Evolutionary conservation across 495 filamentous ascomycete genomes (phyloP), one percentile per base, ranked within the genome.

Genomic region (Talaromyces proteolyticus): DNA sequence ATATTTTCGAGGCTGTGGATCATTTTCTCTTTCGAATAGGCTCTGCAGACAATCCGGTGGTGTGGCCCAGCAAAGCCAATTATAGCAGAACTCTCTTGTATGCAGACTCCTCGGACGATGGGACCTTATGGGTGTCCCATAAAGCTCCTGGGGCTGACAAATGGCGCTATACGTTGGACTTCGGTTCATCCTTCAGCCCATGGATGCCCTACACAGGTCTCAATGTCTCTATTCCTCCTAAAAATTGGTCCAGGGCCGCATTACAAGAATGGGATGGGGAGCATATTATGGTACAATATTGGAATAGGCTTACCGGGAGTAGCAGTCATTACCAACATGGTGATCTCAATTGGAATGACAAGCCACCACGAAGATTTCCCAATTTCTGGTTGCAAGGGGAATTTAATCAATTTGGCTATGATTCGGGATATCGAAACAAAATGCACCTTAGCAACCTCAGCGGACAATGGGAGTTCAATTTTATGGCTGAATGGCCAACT

Each of bases 341-440:
- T 25, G 82, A 85, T 58, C 58, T 75, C 44, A 58, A 44, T 14
- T 69, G 68, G 51, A 52, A 65, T 20, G 51, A 54, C 16, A 41
- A 57, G 7, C 36, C 45, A 3, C 59, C 65, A 0, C 73, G 83
- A 18, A 69, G 74, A 19, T 80, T 77, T 53, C 83, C 83, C 4
- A 76, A 85, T 59, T 54, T 85, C 47, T 85, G 69, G 66, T 57
- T 77, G 17, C 72, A 85, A 42, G 83, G 83, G 5, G 63, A 72
- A 1, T 85, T 73, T 62, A 86, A 87, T 59, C 65, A 77, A 47
- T 87, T 74, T 59, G 81, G 83, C 20, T 84, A 79, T 54, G 83
- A 86, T 55, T 64, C 73, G 10, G 83, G 83, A 12, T 50, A 83
- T 36, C 54, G 60, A 1, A 74, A 74, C 42, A 55, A 64, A 24